Evolutionary conservation across 2,329 filamentous ascomycete species (phyloP), one percentile per base, ranked within the genome.

Genomic region (Aplosporella prunicola): DNA sequence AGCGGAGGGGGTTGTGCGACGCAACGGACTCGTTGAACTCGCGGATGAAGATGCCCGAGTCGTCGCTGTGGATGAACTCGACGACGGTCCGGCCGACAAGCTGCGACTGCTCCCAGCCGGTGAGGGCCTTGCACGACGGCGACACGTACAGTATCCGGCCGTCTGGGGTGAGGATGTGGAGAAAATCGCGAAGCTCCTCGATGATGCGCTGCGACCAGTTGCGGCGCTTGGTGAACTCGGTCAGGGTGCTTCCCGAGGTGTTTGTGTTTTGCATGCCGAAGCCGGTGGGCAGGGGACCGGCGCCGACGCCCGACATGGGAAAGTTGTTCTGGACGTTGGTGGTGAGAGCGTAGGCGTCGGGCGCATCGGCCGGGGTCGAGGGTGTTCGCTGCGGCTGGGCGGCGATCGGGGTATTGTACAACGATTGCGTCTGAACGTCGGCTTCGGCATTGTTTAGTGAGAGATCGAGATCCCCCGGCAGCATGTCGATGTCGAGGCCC

Each of bases 21-120:
- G 84, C 79, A 45, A 94, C 89, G 11, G 81, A 83, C 57, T 93
- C 85, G 57, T 91, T 87, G 66, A 95, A 80, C 57, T 95, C 87
- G 36, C 84, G 75, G 39, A 86, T 76, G 53, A 93, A 93, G 45
- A 89, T 78, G 39, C 76, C 76, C 46, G 78, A 77, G 60, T 95
- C 88, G 57, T 93, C 87, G 5, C 80, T 74, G 57, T 96, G 89
- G 41, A 95, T 80, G 47, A 83, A 78, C 33, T 94, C 83, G 34
- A 77, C 78, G 37, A 96, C 74, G 51, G 87, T 82, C 46, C 72
- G 74, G 43, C 86, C 82, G 41, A 80, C 66, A 22, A 95, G 67
- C 47, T 88, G 80, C 4, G 76, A 68, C 2, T 74, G 63, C 13
- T 75, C 69, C 59, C 86, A 89, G 32, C 88, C 88, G 2, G 84